Percentiles rank a stretch among this genome's conserved stretches.
phyloP scores from a whole-genome alignment of 768 basidiomycete genomes.

The Thelephora aurantiotincta region DNA sequence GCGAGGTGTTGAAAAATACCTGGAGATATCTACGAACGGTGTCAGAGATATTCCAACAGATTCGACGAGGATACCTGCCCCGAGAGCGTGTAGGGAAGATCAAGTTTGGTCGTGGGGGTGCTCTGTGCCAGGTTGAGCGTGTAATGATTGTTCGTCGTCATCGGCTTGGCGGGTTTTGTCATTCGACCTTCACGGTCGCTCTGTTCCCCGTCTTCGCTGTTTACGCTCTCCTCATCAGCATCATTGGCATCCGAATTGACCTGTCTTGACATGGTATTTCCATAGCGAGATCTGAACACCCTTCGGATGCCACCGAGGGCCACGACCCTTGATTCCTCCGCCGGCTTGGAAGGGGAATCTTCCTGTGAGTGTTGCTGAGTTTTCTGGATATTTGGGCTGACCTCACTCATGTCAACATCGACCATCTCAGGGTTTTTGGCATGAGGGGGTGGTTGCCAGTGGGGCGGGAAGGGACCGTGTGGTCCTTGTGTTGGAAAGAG shows the following conservation, averaged over 20 bases:
- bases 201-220: constrained; percentile 31
- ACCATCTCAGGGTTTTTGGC: constrained; percentile 42
- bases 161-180: constrained; percentile 23
- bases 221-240: constrained; percentile 28
- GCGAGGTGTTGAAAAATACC: constrained; percentile 83
- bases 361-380: constrained; percentile 3
- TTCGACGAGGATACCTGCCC: constrained; percentile 40
- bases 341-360: constrained; percentile 8
- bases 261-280: constrained; percentile 23
- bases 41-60: constrained; percentile 7
- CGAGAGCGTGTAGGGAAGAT: constrained; percentile 69
- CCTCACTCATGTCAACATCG: constrained; percentile 68
- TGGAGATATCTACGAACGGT: constrained; percentile 63
- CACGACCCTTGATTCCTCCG: constrained; percentile 26
- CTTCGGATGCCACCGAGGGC: constrained; percentile 53
- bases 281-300: constrained; percentile 45
- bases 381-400: constrained; percentile 30
- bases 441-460: constrained; percentile 45
- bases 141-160: constrained; percentile 64
- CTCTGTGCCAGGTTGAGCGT: constrained; percentile 68
- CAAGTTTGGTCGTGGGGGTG: constrained; percentile 33
- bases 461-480: constrained; percentile 26
- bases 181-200: constrained; percentile 4
- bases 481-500: constrained; percentile 47
- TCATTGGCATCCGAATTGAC: constrained; percentile 15